These are phyloP conservation scores for Paulownia fortunei DNA, from an alignment of 257 asterid genomes.

Conservation along the genomic window DNA sequence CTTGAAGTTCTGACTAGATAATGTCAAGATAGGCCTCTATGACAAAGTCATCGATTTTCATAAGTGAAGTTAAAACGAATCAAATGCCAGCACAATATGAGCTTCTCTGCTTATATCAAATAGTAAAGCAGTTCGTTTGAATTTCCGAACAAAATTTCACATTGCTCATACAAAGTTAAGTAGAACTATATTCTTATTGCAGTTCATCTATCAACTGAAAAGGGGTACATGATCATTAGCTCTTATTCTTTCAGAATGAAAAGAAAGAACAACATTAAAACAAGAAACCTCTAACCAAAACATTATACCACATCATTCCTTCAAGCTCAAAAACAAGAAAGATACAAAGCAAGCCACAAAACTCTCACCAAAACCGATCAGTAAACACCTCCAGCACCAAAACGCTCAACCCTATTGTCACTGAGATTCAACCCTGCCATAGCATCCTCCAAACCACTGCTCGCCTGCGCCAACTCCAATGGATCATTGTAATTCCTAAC, in stretches of 20 bases:
- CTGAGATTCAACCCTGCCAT: constrained; percentile 57
- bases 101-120: neutral
- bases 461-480: constrained; percentile 62
- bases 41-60: neutral
- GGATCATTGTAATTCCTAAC: constrained; percentile 83
- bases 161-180: constrained; percentile 14
- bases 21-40: neutral
- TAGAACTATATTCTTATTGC: constrained; percentile 14
- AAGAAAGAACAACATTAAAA: constrained; percentile 12
- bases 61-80: too few species aligned
- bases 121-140: neutral
- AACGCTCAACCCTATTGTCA: constrained; percentile 52
- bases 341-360: constrained; percentile 1
- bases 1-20: neutral
- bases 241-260: constrained; percentile 27
- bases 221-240: constrained; percentile 8
- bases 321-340: constrained; percentile 37
- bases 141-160: neutral
- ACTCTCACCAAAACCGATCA: constrained; percentile 37
- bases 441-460: constrained; percentile 72
- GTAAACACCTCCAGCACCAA: constrained; percentile 43
- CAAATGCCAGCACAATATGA: neutral
- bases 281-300: constrained; percentile 10
- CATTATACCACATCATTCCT: constrained; percentile 25
- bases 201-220: constrained; percentile 9